Evolutionary conservation across 225 moss, liverwort and hornwort species (phyloP).

Genomic region (Lunularia cruciata): DNA sequence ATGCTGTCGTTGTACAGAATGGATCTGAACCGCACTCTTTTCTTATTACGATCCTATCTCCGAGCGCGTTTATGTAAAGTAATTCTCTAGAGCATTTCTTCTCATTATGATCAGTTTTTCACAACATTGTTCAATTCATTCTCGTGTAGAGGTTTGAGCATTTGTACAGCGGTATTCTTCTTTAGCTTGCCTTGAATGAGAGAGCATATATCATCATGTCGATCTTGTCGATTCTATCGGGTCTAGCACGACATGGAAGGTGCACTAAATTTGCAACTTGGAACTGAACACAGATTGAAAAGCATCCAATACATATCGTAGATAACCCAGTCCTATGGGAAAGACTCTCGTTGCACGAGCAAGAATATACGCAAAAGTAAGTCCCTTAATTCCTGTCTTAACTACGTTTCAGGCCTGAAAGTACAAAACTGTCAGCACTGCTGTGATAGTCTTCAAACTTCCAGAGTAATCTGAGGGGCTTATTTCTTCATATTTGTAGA

Average conservation of each 20-base stretch:
- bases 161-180: not conserved
- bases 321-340: conserved; percentile 58
- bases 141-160: too few species aligned
- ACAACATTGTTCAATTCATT: too few species aligned
- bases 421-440: too few species aligned
- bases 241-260: too few species aligned
- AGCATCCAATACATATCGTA: conserved; percentile 58
- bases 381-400: not conserved
- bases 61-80: conserved; percentile 74
- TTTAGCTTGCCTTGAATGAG: not conserved
- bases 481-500: too few species aligned
- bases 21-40: conserved; percentile 84
- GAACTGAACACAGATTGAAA: conserved; percentile 56
- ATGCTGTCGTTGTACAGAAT: conserved; percentile 89
- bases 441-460: too few species aligned
- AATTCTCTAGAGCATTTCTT: not conserved
- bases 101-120: not conserved
- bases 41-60: conserved; percentile 79
- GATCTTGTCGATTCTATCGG: not conserved
- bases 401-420: too few species aligned
- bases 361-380: conserved; percentile 65
- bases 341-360: conserved; percentile 65
- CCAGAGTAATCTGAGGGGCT: too few species aligned
- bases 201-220: not conserved
- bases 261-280: conserved; percentile 1